Conservation (phyloP, 306 rosid species). For the Prosopis cineraria region DNA sequence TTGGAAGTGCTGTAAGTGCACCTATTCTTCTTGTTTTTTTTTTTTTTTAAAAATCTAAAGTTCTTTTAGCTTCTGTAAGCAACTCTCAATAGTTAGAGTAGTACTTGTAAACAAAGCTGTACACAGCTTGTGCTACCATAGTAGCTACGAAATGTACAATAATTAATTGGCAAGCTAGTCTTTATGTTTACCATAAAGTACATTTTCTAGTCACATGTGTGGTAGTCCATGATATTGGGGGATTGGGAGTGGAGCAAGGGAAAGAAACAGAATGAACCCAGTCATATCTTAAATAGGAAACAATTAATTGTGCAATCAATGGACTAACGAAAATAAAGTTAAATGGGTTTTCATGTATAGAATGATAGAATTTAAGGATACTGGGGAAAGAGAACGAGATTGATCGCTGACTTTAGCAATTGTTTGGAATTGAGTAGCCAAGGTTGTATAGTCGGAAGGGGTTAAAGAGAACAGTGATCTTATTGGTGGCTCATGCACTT, state of each 20-base stretch:
- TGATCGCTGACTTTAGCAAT: not conserved
- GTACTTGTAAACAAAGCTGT: not conserved
- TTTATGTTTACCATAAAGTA: not conserved
- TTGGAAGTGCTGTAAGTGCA: constrained; percentile 82
- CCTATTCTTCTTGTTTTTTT: not conserved
- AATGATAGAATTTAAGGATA: not conserved
- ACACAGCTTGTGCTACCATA: not conserved
- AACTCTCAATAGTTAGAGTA: not conserved
- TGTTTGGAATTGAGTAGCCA: not conserved
- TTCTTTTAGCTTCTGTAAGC: not conserved
- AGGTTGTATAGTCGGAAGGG: not conserved
- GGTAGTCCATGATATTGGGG: not conserved
- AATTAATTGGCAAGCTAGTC: not conserved
- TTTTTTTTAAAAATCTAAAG: not conserved
- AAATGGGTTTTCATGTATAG: not conserved
- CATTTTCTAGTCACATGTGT: not conserved
- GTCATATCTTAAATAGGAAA: not conserved
- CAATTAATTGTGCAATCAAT: not conserved
- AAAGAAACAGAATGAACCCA: not conserved
- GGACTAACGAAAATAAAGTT: not conserved
- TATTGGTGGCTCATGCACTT: not conserved
- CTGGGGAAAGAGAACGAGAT: not conserved
- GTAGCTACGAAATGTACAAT: not conserved
- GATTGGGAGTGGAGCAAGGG: not conserved
- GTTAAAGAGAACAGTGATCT: not conserved